Base-by-base conservation (phyloP, 2,329 filamentous ascomycete genomes). In the Fusarium succisae region DNA sequence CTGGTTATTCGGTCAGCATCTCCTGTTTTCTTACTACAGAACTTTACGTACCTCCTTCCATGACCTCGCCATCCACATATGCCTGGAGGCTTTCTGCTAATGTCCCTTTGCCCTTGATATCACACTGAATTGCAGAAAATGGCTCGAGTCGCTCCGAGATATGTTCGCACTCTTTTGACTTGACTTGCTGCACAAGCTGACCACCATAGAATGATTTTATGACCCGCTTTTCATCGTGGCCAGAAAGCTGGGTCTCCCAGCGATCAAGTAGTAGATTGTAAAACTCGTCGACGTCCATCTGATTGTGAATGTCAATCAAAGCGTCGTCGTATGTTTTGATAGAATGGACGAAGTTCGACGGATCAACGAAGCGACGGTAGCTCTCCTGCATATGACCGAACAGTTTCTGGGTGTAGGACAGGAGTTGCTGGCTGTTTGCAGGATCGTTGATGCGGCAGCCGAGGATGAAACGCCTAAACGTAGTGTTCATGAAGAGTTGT, bases 241-340 rank as follows among this genome's bases (percentile, higher is more conserved):
- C 88, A 24, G 88, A 82, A 73, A 98, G 90, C 78, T 98, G 94
- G 14, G 90, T 89, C 80, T 99, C 97, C 89, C 95, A 95, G 32
- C 95, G 90, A 81, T 97, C 95, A 77, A 98, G 96, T 1, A 99
- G 88, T 9, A 98, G 88, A 78, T 96, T 98, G 84, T 97, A 98
- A 80, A 98, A 99, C 80, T 98, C 95, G 76, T 98, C 96, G 10
- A 98, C 96, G 80, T 99, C 96, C 94, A 99, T 98, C 82, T 99
- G 96, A 67, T 93, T 91, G 63, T 92, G 91, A 32, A 97, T 92
- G 81, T 98, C 95, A 72, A 99, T 97, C 22, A 90, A 87, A 5
- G 91, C 88, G 66, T 95, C 93, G 41, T 97, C 94, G 66, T 95
- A 96, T 1, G 93, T 96, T 76, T 91, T 92, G 78, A 98, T 94